Evolutionary conservation across 441 rosid genomes (phyloP).

Genomic region (Gossypium schwendimanii): DNA sequence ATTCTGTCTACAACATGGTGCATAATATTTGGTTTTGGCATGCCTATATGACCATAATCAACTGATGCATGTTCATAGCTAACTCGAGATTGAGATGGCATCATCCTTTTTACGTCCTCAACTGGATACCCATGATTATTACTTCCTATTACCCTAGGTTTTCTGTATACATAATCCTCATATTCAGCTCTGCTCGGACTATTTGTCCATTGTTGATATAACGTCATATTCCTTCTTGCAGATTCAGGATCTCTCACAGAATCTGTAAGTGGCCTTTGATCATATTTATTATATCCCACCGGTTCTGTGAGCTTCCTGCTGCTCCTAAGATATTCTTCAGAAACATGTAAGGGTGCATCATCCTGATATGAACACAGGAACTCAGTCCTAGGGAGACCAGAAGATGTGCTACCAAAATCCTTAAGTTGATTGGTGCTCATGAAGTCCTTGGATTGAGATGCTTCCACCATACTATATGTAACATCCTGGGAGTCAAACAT

Average conservation of each 20-base stretch:
- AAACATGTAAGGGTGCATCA: slow-evolving; percentile 25
- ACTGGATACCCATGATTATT: slow-evolving; percentile 30
- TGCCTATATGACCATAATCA: slow-evolving; percentile 30
- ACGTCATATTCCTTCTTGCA: slow-evolving; percentile 21
- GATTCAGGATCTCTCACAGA: slow-evolving; percentile 28
- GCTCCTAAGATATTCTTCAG: slow-evolving; percentile 33
- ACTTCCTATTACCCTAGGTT: slow-evolving; percentile 23
- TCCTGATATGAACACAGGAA: slow-evolving; percentile 26
- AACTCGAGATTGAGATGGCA: slow-evolving; percentile 25
- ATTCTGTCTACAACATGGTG: slow-evolving; percentile 26
- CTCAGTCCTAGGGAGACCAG: slow-evolving; percentile 29
- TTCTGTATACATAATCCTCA: slow-evolving; percentile 30
- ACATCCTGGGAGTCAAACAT: slow-evolving; percentile 26
- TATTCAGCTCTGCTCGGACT: slow-evolving; percentile 29
- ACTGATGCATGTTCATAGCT: slow-evolving; percentile 27
- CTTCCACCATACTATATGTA: slow-evolving; percentile 21
- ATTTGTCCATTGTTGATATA: slow-evolving; percentile 22
- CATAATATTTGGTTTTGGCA: slow-evolving; percentile 28
- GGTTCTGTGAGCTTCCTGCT: slow-evolving; percentile 29
- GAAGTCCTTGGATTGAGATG: slow-evolving; percentile 32
- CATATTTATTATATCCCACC: slow-evolving; percentile 22
- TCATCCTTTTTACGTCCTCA: slow-evolving; percentile 24
- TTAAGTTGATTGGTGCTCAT: slow-evolving; percentile 22
- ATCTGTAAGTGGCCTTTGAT: slow-evolving; percentile 26
- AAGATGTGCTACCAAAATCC: slow-evolving; percentile 33